phyloP scores from a whole-genome alignment of 139 green algal species.

The Coelastrella sp. region DNA sequence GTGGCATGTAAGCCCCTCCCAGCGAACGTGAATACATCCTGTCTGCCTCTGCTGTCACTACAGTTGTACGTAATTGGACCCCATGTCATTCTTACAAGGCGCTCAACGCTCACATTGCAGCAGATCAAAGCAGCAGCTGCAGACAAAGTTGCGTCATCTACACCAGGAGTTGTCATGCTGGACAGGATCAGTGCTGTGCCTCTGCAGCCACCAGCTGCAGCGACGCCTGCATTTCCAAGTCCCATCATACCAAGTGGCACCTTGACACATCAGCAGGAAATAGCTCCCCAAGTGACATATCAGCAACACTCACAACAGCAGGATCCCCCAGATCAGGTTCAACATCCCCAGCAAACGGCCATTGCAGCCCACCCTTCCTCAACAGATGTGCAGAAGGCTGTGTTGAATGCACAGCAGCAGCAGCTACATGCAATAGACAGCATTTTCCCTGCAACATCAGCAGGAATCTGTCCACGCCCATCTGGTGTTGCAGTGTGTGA shows the following conservation, averaged over 20 bases:
- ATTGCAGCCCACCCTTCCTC: too few relatives aligned
- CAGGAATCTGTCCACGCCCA: too few relatives aligned
- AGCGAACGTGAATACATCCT: not conserved
- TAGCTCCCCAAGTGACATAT: too few relatives aligned
- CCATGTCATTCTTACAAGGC: slow-evolving; percentile 17
- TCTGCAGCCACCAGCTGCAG: not conserved
- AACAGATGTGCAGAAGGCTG: too few relatives aligned
- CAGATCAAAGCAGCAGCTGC: slow-evolving; percentile 22
- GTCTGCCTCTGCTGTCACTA: not conserved
- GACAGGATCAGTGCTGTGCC: slow-evolving; percentile 12
- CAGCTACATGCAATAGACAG: too few relatives aligned
- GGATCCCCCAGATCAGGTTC: too few relatives aligned
- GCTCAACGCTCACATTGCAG: slow-evolving; percentile 15
- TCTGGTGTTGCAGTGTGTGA: slow-evolving; percentile 22
- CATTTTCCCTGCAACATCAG: too few relatives aligned
- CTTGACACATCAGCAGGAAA: too few relatives aligned
- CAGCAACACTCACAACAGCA: not conserved
- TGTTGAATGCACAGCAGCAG: not conserved
- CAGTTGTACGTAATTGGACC: slow-evolving; percentile 41
- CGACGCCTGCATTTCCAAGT: too few relatives aligned
- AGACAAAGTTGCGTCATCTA: not conserved
- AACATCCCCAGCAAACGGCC: too few relatives aligned
- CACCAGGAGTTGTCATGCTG: slow-evolving; percentile 8
- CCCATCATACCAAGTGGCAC: too few relatives aligned
- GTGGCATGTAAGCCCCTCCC: too few relatives aligned